Base-by-base conservation (phyloP, 2,329 filamentous ascomycete genomes). In the Diplodia sapinea region DNA sequence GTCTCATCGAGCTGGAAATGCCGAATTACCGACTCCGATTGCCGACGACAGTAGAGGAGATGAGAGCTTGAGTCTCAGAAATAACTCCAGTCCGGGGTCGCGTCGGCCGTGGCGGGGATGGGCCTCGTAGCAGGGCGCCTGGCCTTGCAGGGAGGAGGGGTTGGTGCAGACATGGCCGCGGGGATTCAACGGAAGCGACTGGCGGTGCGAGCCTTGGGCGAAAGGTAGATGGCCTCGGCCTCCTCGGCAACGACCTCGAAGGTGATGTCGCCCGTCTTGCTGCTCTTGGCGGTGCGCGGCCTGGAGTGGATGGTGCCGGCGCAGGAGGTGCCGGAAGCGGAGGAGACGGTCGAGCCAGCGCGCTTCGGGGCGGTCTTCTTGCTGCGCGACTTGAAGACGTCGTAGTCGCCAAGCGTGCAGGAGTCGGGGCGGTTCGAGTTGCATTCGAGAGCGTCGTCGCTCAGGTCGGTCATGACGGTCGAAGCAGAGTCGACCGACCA, bases 261-360 rank as follows among this genome's bases (percentile, higher is more conserved):
- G 47, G 59, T 33, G 26, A 63, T 63, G 43, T 63, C 59, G 59
- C 59, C 47, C n/a, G 8, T 26, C 47, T 63, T 63, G 59, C 59
- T 63, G 59, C 47, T 63, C 59, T 63, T 63, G 29, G 31, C 59
- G 11, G 59, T 63, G 17, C n/a, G 43, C 17, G 59, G 59, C 43
- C 59, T 12, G n/a, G 59, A 63, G 31, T 63, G 11, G 59, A 63
- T 63, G 59, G 59, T 63, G 59, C 59, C 59, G n/a, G 59, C 59
- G 59, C 59, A 63, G 5, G 59, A 63, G 4, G 59, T 38, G 59
- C 59, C 59, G n/a, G 59, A 63, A 20, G 17, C 26, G 17, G 59
- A 63, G 4, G 59, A 63, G 47, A 63, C 59, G 59, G 43, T 63
- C 1, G 59, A 63, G 47, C 26, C 23, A 31, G 59, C 47, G 31